Evolutionary conservation across 169 alveolate genomes (phyloP), one percentile per base, ranked within the genome.

Genomic region (Cryptosporidium viatorum): DNA sequence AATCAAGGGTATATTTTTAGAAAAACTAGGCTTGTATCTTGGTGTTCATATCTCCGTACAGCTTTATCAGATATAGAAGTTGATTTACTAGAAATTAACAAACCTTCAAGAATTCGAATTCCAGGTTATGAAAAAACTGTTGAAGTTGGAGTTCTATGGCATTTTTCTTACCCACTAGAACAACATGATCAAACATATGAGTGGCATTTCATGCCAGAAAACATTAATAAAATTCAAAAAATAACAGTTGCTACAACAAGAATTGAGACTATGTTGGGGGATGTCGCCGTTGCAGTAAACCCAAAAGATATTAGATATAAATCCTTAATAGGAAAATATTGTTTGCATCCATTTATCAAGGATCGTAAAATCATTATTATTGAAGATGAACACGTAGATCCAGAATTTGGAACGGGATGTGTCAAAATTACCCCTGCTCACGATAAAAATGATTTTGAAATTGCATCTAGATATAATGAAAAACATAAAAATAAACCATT

Each of bases 401-500:
- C 95, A 95, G 96, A 97, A 70, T 99, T 96, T 92, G 99, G 99
- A 43, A 99, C 99, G 0, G 99, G 99, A 33, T 99, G 99, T 5
- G 99, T 99, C 50, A 99, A 99, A 94, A 97, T 99, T 65, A 99
- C 99, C 10, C 99, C 99, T 3, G 99, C 99, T 29, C 99, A 99
- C 80, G 99, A 99, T 93, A 98, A 96, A 84, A 98, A 98, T 94
- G 99, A 99, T 93, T 98, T 93, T 91, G 99, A 96, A 52, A 97
- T 99, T 74, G 99, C 99, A 62, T 94, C 96, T 93, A 93, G 99
- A 51, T 98, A 99, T 86, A 93, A 95, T 69, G 69, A 91, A 80
- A 93, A 85, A 65, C 55, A 74, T 43, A 86, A 91, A 50, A 18
- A 10, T 26, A n/a, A 33, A 23, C 43, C 70, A 14, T 3, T 43